These are phyloP conservation scores for Colletotrichum kahawae DNA, from an alignment of 2,329 filamentous ascomycete genomes.

Conservation along the genomic window DNA sequence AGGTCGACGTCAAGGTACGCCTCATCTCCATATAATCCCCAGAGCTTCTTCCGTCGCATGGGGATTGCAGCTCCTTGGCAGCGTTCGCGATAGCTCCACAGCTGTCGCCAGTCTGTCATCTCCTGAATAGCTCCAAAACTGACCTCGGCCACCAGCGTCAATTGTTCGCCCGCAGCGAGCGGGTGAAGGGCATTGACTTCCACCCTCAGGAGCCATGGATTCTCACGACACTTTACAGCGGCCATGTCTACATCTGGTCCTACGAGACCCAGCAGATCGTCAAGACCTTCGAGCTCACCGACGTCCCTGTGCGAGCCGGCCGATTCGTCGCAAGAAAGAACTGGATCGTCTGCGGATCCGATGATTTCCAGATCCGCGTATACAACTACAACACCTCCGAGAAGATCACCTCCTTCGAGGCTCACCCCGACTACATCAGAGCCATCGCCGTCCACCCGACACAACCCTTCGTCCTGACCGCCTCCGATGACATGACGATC, in stretches of 20 bases:
- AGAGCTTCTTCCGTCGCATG: not conserved
- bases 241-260: constrained; percentile 99
- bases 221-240: constrained; percentile 90
- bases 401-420: constrained; percentile 97
- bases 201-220: constrained; percentile 97
- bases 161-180: constrained; percentile 80
- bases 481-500: constrained; percentile 98
- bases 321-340: constrained; percentile 98
- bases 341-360: constrained; percentile 95
- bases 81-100: not conserved
- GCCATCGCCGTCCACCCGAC: constrained; percentile 95
- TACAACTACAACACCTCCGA: constrained; percentile 99
- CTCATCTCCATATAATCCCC: not conserved
- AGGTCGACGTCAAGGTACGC: constrained; percentile 24
- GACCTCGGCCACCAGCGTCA: constrained; percentile 40
- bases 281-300: constrained; percentile 98
- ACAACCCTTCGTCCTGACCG: constrained; percentile 93
- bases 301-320: constrained; percentile 95
- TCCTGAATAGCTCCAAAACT: constrained; percentile 9
- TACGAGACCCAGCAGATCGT: constrained; percentile 96
- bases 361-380: constrained; percentile 80
- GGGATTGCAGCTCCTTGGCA: not conserved
- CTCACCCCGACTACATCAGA: constrained; percentile 97
- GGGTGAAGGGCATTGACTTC: constrained; percentile 97
- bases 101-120: not conserved